phyloP scores from a whole-genome alignment of 192 early-diverging fungal genomes.

The Lobosporangium transversale region DNA sequence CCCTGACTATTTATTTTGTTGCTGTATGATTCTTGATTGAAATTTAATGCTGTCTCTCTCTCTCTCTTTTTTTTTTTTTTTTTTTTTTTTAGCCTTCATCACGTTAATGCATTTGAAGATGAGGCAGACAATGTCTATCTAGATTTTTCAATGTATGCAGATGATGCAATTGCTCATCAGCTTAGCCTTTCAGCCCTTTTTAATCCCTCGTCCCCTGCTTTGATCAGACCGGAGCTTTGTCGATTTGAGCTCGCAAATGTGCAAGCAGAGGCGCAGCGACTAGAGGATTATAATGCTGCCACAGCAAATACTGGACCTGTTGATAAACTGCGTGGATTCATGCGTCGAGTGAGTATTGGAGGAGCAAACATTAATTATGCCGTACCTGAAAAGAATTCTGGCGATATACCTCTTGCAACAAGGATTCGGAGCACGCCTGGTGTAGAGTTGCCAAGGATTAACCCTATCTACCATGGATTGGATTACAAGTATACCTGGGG shows the following conservation, averaged over 20 bases:
- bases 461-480: constrained; percentile 54
- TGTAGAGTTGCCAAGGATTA: constrained; percentile 64
- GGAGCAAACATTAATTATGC: constrained; percentile 12
- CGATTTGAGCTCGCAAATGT: constrained; percentile 71
- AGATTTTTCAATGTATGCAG: constrained; percentile 71
- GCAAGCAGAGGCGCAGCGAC: constrained; percentile 65
- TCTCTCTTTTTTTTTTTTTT: not conserved
- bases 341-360: constrained; percentile 41
- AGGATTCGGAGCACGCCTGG: constrained; percentile 57
- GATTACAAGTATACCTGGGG: constrained; percentile 66
- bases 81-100: constrained; percentile 64
- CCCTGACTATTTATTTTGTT: too few species aligned
- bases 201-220: constrained; percentile 39
- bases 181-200: constrained; percentile 66
- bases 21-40: too few species aligned
- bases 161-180: constrained; percentile 69
- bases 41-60: too few species aligned
- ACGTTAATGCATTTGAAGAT: constrained; percentile 79
- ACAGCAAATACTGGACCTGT: constrained; percentile 33
- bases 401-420: constrained; percentile 19
- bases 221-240: constrained; percentile 65
- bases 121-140: constrained; percentile 68
- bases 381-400: constrained; percentile 50
- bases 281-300: constrained; percentile 54
- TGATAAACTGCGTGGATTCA: constrained; percentile 45